phyloP scores from a whole-genome alignment of 352 stramenopile genomes.

The Pythium dissotocum region DNA sequence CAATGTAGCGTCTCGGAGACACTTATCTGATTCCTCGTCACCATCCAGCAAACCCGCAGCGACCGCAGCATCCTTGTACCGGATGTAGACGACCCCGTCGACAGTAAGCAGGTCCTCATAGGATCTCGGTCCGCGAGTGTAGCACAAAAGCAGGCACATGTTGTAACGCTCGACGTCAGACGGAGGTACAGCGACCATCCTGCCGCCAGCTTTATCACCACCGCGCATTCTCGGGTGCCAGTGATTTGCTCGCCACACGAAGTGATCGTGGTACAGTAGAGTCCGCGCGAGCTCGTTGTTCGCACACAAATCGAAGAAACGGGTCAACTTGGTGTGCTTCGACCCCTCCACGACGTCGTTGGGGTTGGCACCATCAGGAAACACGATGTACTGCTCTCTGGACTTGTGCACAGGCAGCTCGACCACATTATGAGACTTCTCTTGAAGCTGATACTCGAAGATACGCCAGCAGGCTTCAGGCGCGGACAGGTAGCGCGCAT shows the following conservation, averaged over 20 bases:
- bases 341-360: neutral
- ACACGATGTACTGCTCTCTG: neutral
- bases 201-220: neutral
- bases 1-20: slow-evolving; percentile 12
- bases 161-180: slow-evolving; percentile 16
- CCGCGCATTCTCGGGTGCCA: neutral
- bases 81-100: slow-evolving; percentile 11
- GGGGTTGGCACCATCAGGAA: neutral
- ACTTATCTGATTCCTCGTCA: slow-evolving; percentile 25
- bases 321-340: neutral
- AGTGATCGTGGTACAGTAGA: too few relatives aligned
- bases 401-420: neutral
- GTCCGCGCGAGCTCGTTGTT: neutral
- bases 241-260: too few relatives aligned
- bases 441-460: neutral
- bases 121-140: slow-evolving; percentile 23
- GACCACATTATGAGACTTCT: neutral
- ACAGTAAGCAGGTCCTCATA: slow-evolving; percentile 28
- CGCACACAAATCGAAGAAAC: neutral
- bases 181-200: slow-evolving; percentile 12
- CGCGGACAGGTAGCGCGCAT: slow-evolving; percentile 35
- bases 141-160: slow-evolving; percentile 23
- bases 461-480: slow-evolving; percentile 1
- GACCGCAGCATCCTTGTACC: slow-evolving; percentile 24
- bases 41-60: slow-evolving; percentile 22